phyloP scores from a whole-genome alignment of 2,329 filamentous ascomycete species.

The Sarocladium kiliense region DNA sequence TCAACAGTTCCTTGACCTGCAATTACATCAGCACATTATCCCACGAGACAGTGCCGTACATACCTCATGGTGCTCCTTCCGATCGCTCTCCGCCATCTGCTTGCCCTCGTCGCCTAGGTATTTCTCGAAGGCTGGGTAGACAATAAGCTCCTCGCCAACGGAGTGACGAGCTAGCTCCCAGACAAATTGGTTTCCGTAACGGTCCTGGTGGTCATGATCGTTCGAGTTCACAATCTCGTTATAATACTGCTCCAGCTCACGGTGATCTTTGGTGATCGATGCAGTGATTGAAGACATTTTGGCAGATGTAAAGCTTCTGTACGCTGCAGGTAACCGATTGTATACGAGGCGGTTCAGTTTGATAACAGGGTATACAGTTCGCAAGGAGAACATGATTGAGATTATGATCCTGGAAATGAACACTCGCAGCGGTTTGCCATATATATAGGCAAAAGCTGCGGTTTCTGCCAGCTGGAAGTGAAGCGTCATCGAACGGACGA shows the following conservation, averaged over 20 bases:
- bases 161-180: constrained; percentile 46
- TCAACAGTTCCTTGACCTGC: constrained; percentile 46
- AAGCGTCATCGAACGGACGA: too few relatives aligned
- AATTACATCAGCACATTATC: background rate
- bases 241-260: constrained; percentile 30
- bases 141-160: constrained; percentile 42
- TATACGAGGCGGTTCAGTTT: background rate
- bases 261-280: constrained; percentile 23
- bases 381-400: background rate
- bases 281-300: constrained; percentile 22
- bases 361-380: background rate
- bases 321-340: background rate
- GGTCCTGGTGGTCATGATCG: constrained; percentile 30
- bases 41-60: background rate
- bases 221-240: constrained; percentile 31
- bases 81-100: constrained; percentile 40
- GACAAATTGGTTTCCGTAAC: constrained; percentile 40
- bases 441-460: too few relatives aligned
- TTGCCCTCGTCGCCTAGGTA: constrained; percentile 36
- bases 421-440: too few relatives aligned
- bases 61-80: constrained; percentile 40
- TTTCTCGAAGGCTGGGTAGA: constrained; percentile 50
- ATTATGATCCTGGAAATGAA: too few relatives aligned
- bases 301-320: background rate
- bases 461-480: too few relatives aligned